Percentiles rank a stretch among this genome's conserved stretches.
These are phyloP conservation scores for Fermentozyma sake DNA, from an alignment of 1,139 yeast genomes.

Conservation along the genomic window DNA sequence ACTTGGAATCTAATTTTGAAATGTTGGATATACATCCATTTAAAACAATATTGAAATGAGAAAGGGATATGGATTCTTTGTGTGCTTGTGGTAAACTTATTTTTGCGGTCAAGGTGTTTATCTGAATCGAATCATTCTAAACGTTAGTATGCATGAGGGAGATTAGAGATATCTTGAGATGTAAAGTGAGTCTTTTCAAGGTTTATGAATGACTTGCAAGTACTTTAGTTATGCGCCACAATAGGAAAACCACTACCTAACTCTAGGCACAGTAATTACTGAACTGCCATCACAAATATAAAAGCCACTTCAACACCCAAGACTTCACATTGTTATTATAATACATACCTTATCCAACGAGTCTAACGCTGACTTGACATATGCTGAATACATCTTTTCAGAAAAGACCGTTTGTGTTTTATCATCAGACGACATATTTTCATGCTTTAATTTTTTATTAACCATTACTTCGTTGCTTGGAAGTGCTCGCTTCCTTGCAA, in stretches of 20 bases:
- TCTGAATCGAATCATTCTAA: slow-evolving; percentile 34
- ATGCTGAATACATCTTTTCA: slow-evolving; percentile 58
- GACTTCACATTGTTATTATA: slow-evolving; percentile 4
- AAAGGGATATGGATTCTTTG: slow-evolving; percentile 31
- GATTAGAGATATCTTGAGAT: slow-evolving; percentile 2
- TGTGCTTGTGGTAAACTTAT: slow-evolving; percentile 30
- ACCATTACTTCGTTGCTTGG: slow-evolving; percentile 9
- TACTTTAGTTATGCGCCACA: too few species aligned
- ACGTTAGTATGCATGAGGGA: slow-evolving; percentile 9
- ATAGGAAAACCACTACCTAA: too few species aligned
- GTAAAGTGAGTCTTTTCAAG: too few species aligned
- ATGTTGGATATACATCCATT: slow-evolving; percentile 31
- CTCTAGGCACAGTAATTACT: too few species aligned
- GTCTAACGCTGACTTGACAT: slow-evolving; percentile 65
- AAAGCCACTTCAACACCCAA: too few species aligned
- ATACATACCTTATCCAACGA: slow-evolving; percentile 59
- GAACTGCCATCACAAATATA: too few species aligned
- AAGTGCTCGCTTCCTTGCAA: slow-evolving; percentile 14
- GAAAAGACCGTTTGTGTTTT: slow-evolving; percentile 25
- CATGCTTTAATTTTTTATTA: slow-evolving; percentile 7
- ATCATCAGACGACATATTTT: slow-evolving; percentile 7
- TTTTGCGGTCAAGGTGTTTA: slow-evolving; percentile 35
- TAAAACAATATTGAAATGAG: slow-evolving; percentile 34
- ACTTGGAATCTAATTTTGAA: slow-evolving; percentile 34
- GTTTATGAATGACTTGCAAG: too few species aligned